These are phyloP conservation scores for Mucor circinelloides DNA, from an alignment of 371 early-diverging fungal species.

Conservation along the genomic window DNA sequence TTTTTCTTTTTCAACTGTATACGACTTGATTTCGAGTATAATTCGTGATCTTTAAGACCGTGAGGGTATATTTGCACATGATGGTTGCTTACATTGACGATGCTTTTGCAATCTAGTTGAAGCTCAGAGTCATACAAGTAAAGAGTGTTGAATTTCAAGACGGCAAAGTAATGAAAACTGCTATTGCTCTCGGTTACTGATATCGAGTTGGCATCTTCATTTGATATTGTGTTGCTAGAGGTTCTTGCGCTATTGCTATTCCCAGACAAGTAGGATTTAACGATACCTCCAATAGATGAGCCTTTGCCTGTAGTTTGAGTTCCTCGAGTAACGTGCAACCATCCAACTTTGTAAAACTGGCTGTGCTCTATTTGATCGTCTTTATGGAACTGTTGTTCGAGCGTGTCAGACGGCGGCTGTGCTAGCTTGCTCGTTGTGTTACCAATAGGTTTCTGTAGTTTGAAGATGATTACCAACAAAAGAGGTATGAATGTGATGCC, in stretches of 20 bases:
- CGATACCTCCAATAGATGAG: constrained; percentile 36
- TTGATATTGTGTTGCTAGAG: constrained; percentile 25
- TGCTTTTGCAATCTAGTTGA: constrained; percentile 77
- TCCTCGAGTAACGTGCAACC: constrained; percentile 46
- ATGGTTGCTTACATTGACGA: constrained; percentile 70
- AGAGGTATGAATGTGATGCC: constrained; percentile 51
- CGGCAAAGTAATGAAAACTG: constrained; percentile 58
- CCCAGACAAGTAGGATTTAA: constrained; percentile 40
- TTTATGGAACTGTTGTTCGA: constrained; percentile 13
- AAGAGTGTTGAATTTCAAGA: constrained; percentile 77
- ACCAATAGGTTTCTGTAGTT: not conserved
- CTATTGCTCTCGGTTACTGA: not conserved
- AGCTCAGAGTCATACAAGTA: constrained; percentile 84
- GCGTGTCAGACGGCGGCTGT: not conserved
- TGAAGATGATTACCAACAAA: constrained; percentile 8
- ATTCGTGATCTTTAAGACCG: constrained; percentile 62
- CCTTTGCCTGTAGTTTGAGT: constrained; percentile 24
- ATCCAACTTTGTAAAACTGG: constrained; percentile 52
- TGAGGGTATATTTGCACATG: constrained; percentile 67
- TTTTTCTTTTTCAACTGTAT: constrained; percentile 48
- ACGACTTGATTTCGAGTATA: constrained; percentile 56
- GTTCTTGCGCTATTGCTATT: constrained; percentile 7
- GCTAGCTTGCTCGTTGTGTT: not conserved
- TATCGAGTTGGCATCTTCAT: not conserved
- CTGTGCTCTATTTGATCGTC: constrained; percentile 8